phyloP scores from a whole-genome alignment of 2,329 filamentous ascomycete genomes.

The Cordyceps javanica region DNA sequence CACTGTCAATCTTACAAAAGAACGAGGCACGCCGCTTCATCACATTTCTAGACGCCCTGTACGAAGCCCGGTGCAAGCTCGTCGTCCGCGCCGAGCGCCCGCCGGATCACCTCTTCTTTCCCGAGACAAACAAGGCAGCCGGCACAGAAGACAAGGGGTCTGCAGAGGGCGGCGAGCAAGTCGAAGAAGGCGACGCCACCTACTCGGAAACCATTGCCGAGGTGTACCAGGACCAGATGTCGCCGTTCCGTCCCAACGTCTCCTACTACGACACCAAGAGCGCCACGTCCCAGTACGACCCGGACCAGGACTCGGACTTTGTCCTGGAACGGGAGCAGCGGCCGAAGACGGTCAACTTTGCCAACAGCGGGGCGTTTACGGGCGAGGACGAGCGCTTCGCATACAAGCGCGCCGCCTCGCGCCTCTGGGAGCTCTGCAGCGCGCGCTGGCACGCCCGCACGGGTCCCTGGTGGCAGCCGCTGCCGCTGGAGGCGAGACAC shows the following conservation, averaged over 20 bases:
- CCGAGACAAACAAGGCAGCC: slow-evolving; percentile 38
- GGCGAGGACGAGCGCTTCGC: slow-evolving; percentile 79
- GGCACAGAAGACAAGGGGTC: background rate
- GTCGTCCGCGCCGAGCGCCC: slow-evolving; percentile 60
- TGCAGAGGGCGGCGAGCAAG: slow-evolving; percentile 8
- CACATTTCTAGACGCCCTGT: slow-evolving; percentile 71
- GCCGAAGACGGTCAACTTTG: slow-evolving; percentile 52
- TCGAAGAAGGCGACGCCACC: slow-evolving; percentile 30
- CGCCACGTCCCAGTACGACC: slow-evolving; percentile 43
- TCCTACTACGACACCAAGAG: slow-evolving; percentile 53
- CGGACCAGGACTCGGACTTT: slow-evolving; percentile 53
- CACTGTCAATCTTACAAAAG: slow-evolving; percentile 62
- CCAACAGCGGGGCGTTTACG: slow-evolving; percentile 60
- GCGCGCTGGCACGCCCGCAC: slow-evolving; percentile 61
- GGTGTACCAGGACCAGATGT: slow-evolving; percentile 70
- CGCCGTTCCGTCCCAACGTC: slow-evolving; percentile 74
- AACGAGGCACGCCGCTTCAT: slow-evolving; percentile 79
- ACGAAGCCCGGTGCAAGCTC: slow-evolving; percentile 75
- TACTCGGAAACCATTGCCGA: slow-evolving; percentile 47
- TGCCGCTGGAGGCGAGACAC: slow-evolving; percentile 56
- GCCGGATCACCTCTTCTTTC: slow-evolving; percentile 74
- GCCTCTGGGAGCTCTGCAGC: slow-evolving; percentile 80
- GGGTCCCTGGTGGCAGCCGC: slow-evolving; percentile 65
- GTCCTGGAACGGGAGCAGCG: slow-evolving; percentile 29
- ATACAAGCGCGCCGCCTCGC: slow-evolving; percentile 67